These are phyloP conservation scores for Grosmannia huntii DNA, from an alignment of 2,329 filamentous ascomycete species.

Conservation along the genomic window DNA sequence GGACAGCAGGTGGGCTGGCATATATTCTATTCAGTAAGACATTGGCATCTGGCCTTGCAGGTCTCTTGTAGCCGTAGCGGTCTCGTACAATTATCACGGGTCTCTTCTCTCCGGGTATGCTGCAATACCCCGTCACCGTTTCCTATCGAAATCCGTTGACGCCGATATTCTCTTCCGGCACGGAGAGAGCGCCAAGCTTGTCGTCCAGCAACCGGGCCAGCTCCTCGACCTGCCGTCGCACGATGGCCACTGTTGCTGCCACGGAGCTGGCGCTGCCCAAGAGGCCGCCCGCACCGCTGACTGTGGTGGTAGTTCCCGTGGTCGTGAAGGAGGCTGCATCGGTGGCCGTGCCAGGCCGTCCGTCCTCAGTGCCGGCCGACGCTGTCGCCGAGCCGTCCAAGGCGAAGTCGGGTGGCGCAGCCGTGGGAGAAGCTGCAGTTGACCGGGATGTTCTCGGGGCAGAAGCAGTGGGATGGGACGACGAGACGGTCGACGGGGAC, in stretches of 20 bases:
- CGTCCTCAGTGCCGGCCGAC: neutral
- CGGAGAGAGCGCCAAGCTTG: conserved; percentile 38
- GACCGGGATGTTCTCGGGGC: too few relatives aligned
- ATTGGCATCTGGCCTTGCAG: neutral
- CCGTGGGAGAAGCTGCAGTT: neutral
- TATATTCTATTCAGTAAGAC: neutral
- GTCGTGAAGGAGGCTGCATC: conserved; percentile 7
- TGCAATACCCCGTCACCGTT: too few relatives aligned
- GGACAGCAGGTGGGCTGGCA: neutral
- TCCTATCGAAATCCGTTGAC: conserved; percentile 13
- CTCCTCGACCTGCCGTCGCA: conserved; percentile 45
- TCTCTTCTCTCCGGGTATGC: neutral
- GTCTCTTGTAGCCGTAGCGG: neutral
- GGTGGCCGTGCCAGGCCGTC: neutral
- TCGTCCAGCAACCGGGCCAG: conserved; percentile 47
- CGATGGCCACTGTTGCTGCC: conserved; percentile 33
- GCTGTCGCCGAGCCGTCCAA: conserved; percentile 2
- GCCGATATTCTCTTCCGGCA: conserved; percentile 39
- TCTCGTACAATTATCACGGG: neutral
- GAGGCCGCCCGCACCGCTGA: conserved; percentile 16
- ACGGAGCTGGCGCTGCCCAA: conserved; percentile 22
- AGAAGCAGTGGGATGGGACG: neutral
- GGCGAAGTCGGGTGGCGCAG: neutral
- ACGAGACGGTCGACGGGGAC: neutral
- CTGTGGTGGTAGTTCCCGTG: conserved; percentile 24